Evolutionary conservation across 352 stramenopile species (phyloP).

Genomic region (Globisporangium megalacanthum): DNA sequence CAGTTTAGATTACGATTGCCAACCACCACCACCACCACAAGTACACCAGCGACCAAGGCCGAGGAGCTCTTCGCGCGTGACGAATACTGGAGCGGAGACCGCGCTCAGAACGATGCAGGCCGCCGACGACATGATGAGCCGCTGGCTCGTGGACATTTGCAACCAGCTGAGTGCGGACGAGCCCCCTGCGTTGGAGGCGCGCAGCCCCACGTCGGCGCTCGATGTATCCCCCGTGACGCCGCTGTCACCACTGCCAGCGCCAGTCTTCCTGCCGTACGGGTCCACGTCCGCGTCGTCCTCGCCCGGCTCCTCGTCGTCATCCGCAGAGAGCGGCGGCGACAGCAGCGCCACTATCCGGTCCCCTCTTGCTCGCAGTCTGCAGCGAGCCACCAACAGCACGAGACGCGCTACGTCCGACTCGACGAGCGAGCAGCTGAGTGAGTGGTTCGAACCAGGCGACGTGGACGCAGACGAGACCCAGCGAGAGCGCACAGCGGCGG

Average conservation of each 20-base stretch:
- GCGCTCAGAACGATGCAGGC: neutral
- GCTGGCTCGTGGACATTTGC: slow-evolving; percentile 17
- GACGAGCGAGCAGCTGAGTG: neutral
- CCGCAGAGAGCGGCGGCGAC: slow-evolving; percentile 7
- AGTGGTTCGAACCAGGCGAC: neutral
- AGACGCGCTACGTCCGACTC: neutral
- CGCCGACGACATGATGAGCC: slow-evolving; percentile 10
- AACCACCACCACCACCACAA: too few relatives aligned
- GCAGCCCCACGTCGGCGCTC: neutral
- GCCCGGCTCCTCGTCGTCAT: slow-evolving; percentile 10
- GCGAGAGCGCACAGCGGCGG: neutral
- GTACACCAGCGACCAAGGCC: too few relatives aligned
- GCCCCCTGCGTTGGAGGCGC: neutral
- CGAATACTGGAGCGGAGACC: too few relatives aligned
- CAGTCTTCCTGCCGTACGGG: neutral
- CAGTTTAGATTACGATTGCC: too few relatives aligned
- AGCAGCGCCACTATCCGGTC: neutral
- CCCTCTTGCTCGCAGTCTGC: neutral
- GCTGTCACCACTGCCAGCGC: neutral
- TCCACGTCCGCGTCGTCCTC: slow-evolving; percentile 1
- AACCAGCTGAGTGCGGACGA: slow-evolving; percentile 7
- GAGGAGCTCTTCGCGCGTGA: too few relatives aligned
- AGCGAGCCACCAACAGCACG: neutral
- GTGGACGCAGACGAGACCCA: neutral
- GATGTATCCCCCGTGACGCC: neutral